These are phyloP conservation scores for Eucalyptus sideroxylon DNA, from an alignment of 345 rosid genomes.

Conservation along the genomic window DNA sequence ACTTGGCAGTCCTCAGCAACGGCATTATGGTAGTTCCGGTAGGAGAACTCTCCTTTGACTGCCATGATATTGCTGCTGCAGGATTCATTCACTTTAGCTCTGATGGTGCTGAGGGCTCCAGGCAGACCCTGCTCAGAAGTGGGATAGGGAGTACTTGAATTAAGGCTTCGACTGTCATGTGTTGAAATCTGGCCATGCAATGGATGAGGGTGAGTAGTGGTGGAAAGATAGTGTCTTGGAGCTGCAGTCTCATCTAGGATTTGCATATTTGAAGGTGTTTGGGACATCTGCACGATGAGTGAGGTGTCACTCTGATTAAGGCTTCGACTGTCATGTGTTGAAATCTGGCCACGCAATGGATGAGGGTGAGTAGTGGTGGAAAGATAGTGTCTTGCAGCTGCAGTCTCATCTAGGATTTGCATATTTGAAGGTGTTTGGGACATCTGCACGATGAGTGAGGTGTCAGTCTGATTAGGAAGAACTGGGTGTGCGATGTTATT, in stretches of 20 bases:
- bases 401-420: background rate
- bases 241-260: background rate
- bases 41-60: background rate
- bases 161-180: background rate
- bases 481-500: background rate
- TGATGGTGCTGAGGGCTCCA: background rate
- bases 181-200: background rate
- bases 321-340: background rate
- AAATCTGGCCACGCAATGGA: background rate
- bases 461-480: background rate
- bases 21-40: background rate
- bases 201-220: background rate
- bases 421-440: background rate
- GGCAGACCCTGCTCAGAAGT: background rate
- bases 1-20: background rate
- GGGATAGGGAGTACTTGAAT: background rate
- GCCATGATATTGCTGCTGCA: background rate
- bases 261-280: background rate
- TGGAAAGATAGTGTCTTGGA: background rate
- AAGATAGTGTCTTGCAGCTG: background rate
- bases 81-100: background rate
- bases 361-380: background rate
- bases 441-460: background rate
- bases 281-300: background rate
- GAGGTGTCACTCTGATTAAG: background rate